Percentiles rank a stretch among this genome's conserved stretches.
phyloP scores from a whole-genome alignment of 208 protist genomes.

The Acanthamoeba polyphaga region DNA sequence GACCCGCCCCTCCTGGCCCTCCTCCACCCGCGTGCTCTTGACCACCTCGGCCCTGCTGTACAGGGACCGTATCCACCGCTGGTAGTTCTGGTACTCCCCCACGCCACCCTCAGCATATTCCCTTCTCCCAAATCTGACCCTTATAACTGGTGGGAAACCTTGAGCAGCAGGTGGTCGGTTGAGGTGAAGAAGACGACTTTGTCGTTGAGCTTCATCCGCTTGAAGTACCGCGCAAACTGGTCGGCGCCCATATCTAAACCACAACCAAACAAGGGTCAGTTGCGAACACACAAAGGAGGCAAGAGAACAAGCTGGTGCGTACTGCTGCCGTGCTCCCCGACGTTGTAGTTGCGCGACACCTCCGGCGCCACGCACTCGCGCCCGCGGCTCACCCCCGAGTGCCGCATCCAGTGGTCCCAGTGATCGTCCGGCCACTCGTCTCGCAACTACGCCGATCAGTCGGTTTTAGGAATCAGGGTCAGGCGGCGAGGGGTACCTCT shows the following conservation, averaged over 20 bases:
- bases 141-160: not conserved
- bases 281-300: not conserved
- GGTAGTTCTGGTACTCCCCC: not conserved
- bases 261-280: not conserved
- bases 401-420: conserved; percentile 91
- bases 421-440: conserved; percentile 87
- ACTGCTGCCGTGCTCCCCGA: conserved; percentile 73
- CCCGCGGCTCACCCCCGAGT: conserved; percentile 25
- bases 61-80: not conserved
- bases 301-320: not conserved
- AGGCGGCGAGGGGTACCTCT: conserved; percentile 25
- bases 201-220: conserved; percentile 70
- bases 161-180: conserved; percentile 11
- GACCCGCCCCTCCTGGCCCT: not conserved
- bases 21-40: not conserved
- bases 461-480: not conserved
- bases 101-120: not conserved
- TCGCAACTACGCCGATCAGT: not conserved
- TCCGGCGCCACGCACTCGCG: conserved; percentile 78
- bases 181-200: conserved; percentile 11
- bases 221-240: conserved; percentile 45
- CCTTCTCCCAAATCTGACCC: not conserved
- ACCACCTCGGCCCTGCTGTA: not conserved
- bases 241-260: not conserved
- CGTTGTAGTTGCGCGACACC: conserved; percentile 80